Evolutionary conservation across 768 basidiomycete genomes (phyloP).

Genomic region (Suillus bovinus): DNA sequence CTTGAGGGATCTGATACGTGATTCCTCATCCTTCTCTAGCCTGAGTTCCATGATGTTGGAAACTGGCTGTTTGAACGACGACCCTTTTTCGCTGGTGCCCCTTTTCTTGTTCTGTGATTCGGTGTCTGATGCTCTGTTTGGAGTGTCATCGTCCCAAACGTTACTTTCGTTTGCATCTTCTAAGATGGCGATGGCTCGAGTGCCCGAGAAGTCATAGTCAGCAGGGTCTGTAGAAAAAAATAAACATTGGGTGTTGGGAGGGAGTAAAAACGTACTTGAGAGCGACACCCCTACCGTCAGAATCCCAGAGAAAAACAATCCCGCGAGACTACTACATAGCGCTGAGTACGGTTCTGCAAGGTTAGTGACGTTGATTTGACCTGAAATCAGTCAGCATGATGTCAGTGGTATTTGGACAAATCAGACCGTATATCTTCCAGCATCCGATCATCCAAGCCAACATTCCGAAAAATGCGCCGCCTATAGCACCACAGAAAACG

Average conservation of each 20-base stretch:
- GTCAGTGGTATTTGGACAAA: not conserved
- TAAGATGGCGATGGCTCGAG: slow-evolving; percentile 35
- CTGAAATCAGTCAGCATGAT: slow-evolving; percentile 15
- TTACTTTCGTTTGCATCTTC: slow-evolving; percentile 16
- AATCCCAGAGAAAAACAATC: slow-evolving; percentile 39
- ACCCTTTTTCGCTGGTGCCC: slow-evolving; percentile 2
- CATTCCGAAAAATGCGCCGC: slow-evolving; percentile 44
- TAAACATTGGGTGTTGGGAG: slow-evolving; percentile 3
- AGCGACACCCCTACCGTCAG: slow-evolving; percentile 37
- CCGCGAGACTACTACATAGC: slow-evolving; percentile 39
- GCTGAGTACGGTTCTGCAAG: slow-evolving; percentile 42
- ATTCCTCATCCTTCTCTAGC: slow-evolving; percentile 10
- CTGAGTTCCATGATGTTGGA: slow-evolving; percentile 6
- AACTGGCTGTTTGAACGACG: not conserved
- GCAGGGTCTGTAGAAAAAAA: slow-evolving; percentile 28
- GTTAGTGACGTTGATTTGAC: slow-evolving; percentile 36
- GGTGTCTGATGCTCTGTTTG: slow-evolving; percentile 12
- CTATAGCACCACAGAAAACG: slow-evolving; percentile 41
- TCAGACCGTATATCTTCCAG: slow-evolving; percentile 47
- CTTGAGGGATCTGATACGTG: slow-evolving; percentile 21
- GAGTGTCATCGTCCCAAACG: not conserved
- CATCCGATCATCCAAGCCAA: slow-evolving; percentile 53
- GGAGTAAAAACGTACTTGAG: slow-evolving; percentile 24
- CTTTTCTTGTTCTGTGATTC: slow-evolving; percentile 18
- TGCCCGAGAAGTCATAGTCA: slow-evolving; percentile 40